Evolutionary conservation across 2,329 filamentous ascomycete species (phyloP), one percentile per base, ranked within the genome.

Genomic region (Aureobasidium sp.): DNA sequence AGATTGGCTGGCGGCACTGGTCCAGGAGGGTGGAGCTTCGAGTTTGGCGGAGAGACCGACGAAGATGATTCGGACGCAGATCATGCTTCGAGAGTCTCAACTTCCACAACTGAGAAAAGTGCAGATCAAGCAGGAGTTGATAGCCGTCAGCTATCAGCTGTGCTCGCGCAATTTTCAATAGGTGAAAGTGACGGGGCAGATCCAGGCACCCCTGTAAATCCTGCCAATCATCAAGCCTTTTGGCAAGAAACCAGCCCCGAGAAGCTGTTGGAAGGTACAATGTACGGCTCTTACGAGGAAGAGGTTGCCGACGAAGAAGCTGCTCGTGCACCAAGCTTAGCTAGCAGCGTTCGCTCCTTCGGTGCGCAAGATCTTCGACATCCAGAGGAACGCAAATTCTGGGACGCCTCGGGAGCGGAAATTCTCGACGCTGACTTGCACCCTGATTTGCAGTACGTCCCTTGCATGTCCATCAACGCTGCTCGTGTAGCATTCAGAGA

Each of bases 381-480:
- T 82, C 48, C 48, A 34, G 48, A 51, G 12, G 48, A 51, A 80
- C 0, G 69, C 85, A 32, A 81, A 84, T 27, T 54, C 64, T 34
- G 55, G 59, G 17, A 51, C 25, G 56, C 59, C 14, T 41, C 61
- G 14, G 64, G 64, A 8, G 63, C 80, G 74, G 64, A 68, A 45
- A 55, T 68, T 4, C 60, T 69, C 11, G 82, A 86, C 57, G 81
- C 85, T 57, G 76, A 81, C 1, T 83, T 88, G 56, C 85, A 88
- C 30, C 89, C 95, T 61, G 90, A 97, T 66, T 89, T 89, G 68
- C 88, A 86, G 30, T 95, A 93, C 64, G 91, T 97, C 14, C 93
- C 93, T 14, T 90, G 90, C 70, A 87, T 98, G 71, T 95, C 91
- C 0, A 78, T 95, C 30, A 80, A 85, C 22, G 83, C 91, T 66